Percentiles rank a stretch among this genome's conserved stretches.
Evolutionary conservation across 2,329 filamentous ascomycete genomes (phyloP).

Genomic region (Fusarium buxicola): DNA sequence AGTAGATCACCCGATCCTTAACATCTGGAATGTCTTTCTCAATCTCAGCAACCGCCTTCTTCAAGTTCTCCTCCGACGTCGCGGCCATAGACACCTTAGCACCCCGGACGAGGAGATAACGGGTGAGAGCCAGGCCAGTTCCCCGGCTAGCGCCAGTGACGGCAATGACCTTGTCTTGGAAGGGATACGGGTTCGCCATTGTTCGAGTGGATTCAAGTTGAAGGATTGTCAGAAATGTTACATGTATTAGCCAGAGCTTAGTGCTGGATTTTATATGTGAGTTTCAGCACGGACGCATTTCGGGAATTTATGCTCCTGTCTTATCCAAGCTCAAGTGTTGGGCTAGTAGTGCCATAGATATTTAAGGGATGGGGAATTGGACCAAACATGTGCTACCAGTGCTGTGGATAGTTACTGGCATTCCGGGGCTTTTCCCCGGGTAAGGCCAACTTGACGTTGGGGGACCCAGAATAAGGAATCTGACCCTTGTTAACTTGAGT

Average conservation of each 20-base stretch:
- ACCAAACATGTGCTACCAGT: too few relatives aligned
- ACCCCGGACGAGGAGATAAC: conserved; percentile 59
- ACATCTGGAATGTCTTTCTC: conserved; percentile 39
- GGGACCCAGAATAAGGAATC: conserved; percentile 1
- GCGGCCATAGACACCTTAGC: conserved; percentile 49
- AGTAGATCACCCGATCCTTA: conserved; percentile 39
- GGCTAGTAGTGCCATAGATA: not conserved
- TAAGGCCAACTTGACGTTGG: not conserved
- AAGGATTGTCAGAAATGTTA: not conserved
- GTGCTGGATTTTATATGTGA: conserved; percentile 24
- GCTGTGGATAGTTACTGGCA: too few relatives aligned
- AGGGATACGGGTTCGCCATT: conserved; percentile 43
- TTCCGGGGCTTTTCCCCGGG: not conserved
- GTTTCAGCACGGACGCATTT: not conserved
- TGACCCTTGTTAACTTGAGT: conserved; percentile 10
- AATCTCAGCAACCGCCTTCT: conserved; percentile 40
- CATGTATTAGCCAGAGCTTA: not conserved
- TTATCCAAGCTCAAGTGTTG: not conserved
- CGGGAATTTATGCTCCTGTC: not conserved
- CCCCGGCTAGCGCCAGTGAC: conserved; percentile 71
- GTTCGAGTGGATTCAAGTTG: not conserved
- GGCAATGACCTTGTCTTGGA: conserved; percentile 67
- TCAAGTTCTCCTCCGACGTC: conserved; percentile 45
- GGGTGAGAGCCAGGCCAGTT: conserved; percentile 64
- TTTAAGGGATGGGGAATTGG: not conserved